Base-by-base conservation (phyloP, 2,329 filamentous ascomycete species). In the Decorospora gaudefroyi region DNA sequence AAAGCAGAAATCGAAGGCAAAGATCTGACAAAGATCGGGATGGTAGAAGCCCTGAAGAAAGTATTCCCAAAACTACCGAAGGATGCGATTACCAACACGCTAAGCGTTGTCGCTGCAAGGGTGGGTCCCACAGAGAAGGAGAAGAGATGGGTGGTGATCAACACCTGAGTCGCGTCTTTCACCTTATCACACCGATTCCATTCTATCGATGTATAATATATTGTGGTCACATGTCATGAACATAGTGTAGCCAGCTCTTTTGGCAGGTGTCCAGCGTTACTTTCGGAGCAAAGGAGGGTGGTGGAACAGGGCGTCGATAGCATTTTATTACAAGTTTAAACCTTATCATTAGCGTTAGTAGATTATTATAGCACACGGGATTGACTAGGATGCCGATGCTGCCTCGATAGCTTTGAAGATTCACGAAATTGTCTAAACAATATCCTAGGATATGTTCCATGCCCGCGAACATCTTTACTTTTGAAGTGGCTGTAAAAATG, bases 21-120 rank as follows among this genome's bases (percentile, higher is more conserved):
- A 51, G 80, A 87, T 70, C 74, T 90, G 34, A 87, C 82, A 26
- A 93, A 93, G 71, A 70, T 84, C 1, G 88, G 87, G 6, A 72
- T 93, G 56, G 77, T 89, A 6, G 88, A 92, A 67, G 78, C 86
- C 4, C 69, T 95, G 48, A 88, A 90, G 69, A 85, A 86, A 63
- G 78, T 82, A 74, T 90, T 92, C 55, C 82, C 85, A 1, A 84
- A 84, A 49, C 78, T 85, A 31, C 81, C 85, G 1, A 88, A 85
- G 59, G 81, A 83, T 13, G 80, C 83, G 16, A 83, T 95, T 56
- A 87, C 83, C 61, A 80, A 83, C 39, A 91, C 87, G 0, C 72
- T 93, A 13, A 83, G 83, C 48, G 71, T 72, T 7, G 74, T 88
- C 38, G 88, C 88, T 7, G 77, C 79, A 29, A 78, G 85, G 27